Conservation (phyloP, 2,329 filamentous ascomycete genomes). For the Monosporascus cannonballus region DNA sequence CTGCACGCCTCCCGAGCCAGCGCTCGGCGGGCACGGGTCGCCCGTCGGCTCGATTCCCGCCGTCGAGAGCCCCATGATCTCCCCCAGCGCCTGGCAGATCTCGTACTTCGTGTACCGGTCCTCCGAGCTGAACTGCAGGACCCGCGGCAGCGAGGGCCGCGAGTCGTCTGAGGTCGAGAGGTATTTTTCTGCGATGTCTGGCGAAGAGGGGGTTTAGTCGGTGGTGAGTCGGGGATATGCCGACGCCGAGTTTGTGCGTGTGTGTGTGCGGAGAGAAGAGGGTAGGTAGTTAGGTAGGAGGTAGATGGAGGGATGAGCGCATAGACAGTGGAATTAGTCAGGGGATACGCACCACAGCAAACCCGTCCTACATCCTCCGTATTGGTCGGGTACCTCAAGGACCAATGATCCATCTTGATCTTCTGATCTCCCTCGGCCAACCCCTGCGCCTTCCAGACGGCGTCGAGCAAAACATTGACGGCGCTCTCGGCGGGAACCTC, state of each 20-base stretch:
- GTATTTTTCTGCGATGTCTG: constrained; percentile 68
- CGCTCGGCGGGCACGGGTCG: no score
- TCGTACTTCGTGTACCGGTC: constrained; percentile 85
- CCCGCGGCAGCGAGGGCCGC: constrained; percentile 51
- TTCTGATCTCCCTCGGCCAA: constrained; percentile 29
- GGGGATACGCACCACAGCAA: constrained; percentile 50
- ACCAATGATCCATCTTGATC: constrained; percentile 82
- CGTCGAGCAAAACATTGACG: constrained; percentile 73
- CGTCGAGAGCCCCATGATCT: constrained; percentile 70
- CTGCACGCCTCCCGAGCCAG: constrained; percentile 64
- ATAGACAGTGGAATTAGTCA: not conserved
- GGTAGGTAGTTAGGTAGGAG: constrained; percentile 3
- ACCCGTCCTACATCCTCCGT: constrained; percentile 82
- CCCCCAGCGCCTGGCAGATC: constrained; percentile 71
- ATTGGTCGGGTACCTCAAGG: constrained; percentile 78
- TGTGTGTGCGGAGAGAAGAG: not conserved
- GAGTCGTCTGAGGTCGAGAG: constrained; percentile 34
- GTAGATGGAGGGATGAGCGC: not conserved
- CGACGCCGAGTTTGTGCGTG: not conserved
- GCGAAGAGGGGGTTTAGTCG: not conserved
- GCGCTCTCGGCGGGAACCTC: constrained; percentile 70
- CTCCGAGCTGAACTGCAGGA: constrained; percentile 83
- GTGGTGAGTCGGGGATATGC: not conserved
- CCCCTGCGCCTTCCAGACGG: constrained; percentile 66
- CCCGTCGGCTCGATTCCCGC: constrained; percentile 65